phyloP scores from a whole-genome alignment of 164 flowering plant genomes.

The Buxus sempervirens region DNA sequence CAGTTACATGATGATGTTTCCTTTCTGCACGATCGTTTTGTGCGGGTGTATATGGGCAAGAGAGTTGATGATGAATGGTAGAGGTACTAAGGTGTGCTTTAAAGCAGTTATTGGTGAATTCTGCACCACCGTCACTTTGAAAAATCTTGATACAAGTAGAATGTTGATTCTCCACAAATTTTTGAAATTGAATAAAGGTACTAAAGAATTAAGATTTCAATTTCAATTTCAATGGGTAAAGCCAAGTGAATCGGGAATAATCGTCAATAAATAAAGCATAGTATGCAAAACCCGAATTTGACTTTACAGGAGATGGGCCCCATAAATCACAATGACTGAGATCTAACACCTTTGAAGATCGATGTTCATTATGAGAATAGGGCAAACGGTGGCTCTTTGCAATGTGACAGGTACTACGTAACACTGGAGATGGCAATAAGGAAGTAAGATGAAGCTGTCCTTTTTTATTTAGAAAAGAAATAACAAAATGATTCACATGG shows the following conservation, averaged over 20 bases:
- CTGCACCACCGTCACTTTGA: not conserved
- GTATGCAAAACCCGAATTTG: not conserved
- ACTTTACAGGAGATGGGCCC: not conserved
- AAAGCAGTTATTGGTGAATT: not conserved
- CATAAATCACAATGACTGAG: not conserved
- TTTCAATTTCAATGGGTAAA: not conserved
- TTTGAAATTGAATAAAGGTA: not conserved
- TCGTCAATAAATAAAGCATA: not conserved
- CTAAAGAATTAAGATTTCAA: no score
- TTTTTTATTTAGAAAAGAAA: conserved; percentile 1
- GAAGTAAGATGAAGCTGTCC: not conserved
- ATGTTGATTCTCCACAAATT: not conserved
- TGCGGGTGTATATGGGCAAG: conserved; percentile 2
- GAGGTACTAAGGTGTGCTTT: not conserved
- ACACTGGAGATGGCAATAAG: not conserved
- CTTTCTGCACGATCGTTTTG: conserved; percentile 4
- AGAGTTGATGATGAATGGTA: not conserved
- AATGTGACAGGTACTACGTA: not conserved
- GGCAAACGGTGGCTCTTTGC: not conserved
- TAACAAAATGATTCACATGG: not conserved
- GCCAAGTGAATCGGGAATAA: not conserved
- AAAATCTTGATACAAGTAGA: not conserved
- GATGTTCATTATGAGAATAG: not conserved
- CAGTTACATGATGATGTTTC: conserved; percentile 6
- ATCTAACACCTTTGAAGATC: not conserved